These are phyloP conservation scores for Fomitiporia mediterranea DNA, from an alignment of 1,284 basidiomycete genomes.

Conservation along the genomic window DNA sequence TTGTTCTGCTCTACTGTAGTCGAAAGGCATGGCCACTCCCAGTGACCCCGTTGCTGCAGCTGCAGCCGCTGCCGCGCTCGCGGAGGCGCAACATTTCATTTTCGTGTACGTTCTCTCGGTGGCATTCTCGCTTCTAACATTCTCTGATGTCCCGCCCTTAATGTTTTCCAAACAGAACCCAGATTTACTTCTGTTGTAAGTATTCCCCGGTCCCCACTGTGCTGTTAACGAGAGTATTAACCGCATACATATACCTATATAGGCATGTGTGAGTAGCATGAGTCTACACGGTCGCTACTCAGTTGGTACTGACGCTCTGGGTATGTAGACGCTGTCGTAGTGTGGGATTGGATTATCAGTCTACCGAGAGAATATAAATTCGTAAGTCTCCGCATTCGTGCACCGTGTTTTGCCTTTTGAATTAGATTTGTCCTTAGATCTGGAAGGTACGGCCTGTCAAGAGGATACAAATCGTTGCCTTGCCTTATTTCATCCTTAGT, in stretches of 20 bases:
- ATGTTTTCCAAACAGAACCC: slow-evolving; percentile 46
- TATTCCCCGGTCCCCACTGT: slow-evolving; percentile 22
- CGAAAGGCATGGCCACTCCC: slow-evolving; percentile 18
- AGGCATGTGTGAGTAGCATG: slow-evolving; percentile 66
- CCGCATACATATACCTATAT: slow-evolving; percentile 20
- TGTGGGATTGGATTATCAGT: slow-evolving; percentile 80
- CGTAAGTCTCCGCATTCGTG: slow-evolving; percentile 37
- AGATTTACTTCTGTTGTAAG: slow-evolving; percentile 79
- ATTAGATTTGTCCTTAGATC: slow-evolving; percentile 40
- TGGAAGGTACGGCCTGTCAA: slow-evolving; percentile 42
- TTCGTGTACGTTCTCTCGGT: slow-evolving; percentile 44
- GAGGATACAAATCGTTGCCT: background rate
- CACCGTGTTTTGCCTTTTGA: slow-evolving; percentile 19
- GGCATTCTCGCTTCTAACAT: slow-evolving; percentile 23
- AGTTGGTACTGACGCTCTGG: slow-evolving; percentile 22
- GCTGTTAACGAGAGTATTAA: slow-evolving; percentile 23
- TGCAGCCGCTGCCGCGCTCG: slow-evolving; percentile 30
- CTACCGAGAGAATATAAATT: slow-evolving; percentile 70
- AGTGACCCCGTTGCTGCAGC: slow-evolving; percentile 23
- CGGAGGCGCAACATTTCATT: slow-evolving; percentile 44
- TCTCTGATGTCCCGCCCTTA: slow-evolving; percentile 16
- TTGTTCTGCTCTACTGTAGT: background rate
- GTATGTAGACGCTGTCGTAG: slow-evolving; percentile 61
- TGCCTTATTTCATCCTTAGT: slow-evolving; percentile 29
- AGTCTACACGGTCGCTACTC: slow-evolving; percentile 20